A percentile compares a stretch with the other conserved stretches of the same genome.
These are phyloP conservation scores for Kwoniella heveanensis DNA, from an alignment of 768 basidiomycete species.

Conservation along the genomic window DNA sequence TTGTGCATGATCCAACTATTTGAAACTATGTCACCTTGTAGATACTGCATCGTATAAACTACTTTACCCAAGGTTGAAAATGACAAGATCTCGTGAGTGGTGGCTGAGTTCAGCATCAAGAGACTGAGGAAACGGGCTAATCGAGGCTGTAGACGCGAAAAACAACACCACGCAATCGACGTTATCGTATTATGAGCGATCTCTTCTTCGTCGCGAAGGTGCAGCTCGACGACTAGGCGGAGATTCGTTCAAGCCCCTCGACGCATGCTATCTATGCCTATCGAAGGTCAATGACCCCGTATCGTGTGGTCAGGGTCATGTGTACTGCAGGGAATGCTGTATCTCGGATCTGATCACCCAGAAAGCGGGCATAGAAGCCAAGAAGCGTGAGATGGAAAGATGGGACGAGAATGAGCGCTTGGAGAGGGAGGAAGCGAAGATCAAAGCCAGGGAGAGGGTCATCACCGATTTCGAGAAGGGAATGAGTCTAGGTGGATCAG, in stretches of 20 bases:
- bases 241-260: constrained; percentile 89
- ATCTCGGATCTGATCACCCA: constrained; percentile 72
- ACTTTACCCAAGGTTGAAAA: too few species aligned
- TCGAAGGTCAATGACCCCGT: constrained; percentile 80
- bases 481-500: constrained; percentile 65
- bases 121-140: not conserved
- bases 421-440: constrained; percentile 69
- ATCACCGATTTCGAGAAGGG: constrained; percentile 85
- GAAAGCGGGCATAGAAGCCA: constrained; percentile 89
- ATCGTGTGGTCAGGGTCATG: constrained; percentile 78
- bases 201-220: constrained; percentile 38
- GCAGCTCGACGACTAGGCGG: constrained; percentile 65
- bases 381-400: constrained; percentile 74
- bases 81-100: constrained; percentile 25
- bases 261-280: constrained; percentile 86
- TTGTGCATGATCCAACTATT: too few species aligned
- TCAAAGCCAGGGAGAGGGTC: constrained; percentile 83
- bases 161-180: constrained; percentile 50
- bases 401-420: constrained; percentile 78
- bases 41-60: too few species aligned
- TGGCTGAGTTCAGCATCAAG: not conserved
- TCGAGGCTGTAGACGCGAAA: constrained; percentile 32
- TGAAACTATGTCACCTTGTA: too few species aligned
- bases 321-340: constrained; percentile 95
- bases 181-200: constrained; percentile 47